Base-by-base conservation (phyloP, 495 filamentous ascomycete genomes). In the Ascobolus immersus region DNA sequence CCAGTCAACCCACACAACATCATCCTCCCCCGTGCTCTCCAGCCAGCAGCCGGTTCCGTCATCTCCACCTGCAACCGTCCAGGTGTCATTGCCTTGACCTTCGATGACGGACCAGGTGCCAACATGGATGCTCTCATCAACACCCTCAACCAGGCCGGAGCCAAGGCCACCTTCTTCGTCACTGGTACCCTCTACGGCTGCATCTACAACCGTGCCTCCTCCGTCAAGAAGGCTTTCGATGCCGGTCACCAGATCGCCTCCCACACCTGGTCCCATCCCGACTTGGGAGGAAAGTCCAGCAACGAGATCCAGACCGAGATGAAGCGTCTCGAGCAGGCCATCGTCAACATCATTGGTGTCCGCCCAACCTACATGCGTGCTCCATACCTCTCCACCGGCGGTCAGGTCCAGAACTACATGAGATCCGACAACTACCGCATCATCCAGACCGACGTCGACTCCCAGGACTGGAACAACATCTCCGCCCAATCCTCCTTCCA, bases 131-230 rank as follows among this genome's bases (percentile, higher is more conserved):
- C 29, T 19, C 40, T 48, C 17, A 25, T 36, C 15, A 40, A 48
- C 36, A 48, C 35, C 9, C 30, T 48, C 17, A 34, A 15, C 13
- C 20, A 18, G 1, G 54, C 50, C 4, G 52, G 53, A 10, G 55
- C 55, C 4, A 57, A 59, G 41, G 62, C 51, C 20, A 65, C 62
- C 24, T 65, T 65, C 44, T 65, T 65, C 48, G 52, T 49, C 26
- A 64, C 60, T 3, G 62, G 62, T n/a, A 64, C 62, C 8, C 52
- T 65, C 14, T 65, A 65, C 35, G 49, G 61, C 5, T 65, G 62
- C 49, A 65, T 65, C 45, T 64, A 64, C 47, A 54, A 58, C 32
- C 52, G 60, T 35, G 44, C 43, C 5, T 44, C 45, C 8, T 58
- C 58, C 6, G 53, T 65, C 27, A 58, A 62, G 44, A 60, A 57